Conservation (phyloP, 495 filamentous ascomycete species). For the Trichoderma virens region DNA sequence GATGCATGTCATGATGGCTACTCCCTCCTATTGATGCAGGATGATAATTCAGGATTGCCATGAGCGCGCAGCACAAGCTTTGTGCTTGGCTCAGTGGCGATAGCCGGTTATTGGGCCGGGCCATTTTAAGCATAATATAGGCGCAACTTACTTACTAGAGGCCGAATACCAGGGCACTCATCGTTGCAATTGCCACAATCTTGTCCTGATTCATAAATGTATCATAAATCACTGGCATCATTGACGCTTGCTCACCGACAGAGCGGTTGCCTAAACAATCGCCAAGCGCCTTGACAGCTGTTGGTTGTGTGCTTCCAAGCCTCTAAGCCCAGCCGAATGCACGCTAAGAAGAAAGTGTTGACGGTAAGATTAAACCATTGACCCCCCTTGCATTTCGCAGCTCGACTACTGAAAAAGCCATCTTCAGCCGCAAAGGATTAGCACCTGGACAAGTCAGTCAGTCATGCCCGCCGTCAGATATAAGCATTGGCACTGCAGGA, state of each 20-base stretch:
- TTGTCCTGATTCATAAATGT: not conserved
- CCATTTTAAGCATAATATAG: not conserved
- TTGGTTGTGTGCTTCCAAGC: too few species aligned
- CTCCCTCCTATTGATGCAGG: too few species aligned
- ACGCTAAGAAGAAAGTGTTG: not conserved
- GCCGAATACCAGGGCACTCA: not conserved
- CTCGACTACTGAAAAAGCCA: not conserved
- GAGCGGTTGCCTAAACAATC: not conserved
- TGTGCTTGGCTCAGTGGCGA: too few species aligned
- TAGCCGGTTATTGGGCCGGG: not conserved
- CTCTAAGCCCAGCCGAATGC: not conserved
- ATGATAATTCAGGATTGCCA: too few species aligned
- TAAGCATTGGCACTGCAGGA: not conserved
- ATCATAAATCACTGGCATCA: too few species aligned
- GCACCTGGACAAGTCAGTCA: not conserved
- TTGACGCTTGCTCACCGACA: not conserved
- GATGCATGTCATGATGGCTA: too few species aligned
- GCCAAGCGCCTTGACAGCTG: not conserved
- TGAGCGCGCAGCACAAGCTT: too few species aligned
- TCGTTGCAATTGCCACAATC: not conserved
- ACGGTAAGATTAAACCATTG: not conserved
- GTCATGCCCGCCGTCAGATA: not conserved
- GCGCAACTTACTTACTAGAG: not conserved
- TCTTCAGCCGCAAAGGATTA: not conserved
- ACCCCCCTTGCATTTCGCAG: not conserved